phyloP scores from a whole-genome alignment of 495 filamentous ascomycete genomes.

The Thermochaetoides thermophila region DNA sequence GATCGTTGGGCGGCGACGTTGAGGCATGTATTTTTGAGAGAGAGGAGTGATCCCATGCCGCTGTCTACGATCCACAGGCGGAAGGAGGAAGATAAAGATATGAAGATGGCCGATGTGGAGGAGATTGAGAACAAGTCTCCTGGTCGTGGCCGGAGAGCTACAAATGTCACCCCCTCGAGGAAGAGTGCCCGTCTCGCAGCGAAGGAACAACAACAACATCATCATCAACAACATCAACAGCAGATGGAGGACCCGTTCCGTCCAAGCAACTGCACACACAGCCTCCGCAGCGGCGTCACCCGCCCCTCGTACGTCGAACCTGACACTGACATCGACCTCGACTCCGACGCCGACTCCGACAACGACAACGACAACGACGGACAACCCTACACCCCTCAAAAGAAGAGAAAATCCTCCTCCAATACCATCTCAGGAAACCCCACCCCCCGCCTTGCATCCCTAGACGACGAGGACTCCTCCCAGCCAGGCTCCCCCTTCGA shows the following conservation, averaged over 20 bases:
- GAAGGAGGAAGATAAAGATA: neutral
- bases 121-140: neutral
- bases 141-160: neutral
- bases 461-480: neutral
- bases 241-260: too few species aligned
- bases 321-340: conserved; percentile 24
- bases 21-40: conserved; percentile 47
- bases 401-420: too few species aligned
- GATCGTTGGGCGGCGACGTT: conserved; percentile 56
- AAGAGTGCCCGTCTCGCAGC: conserved; percentile 14
- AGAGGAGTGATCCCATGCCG: conserved; percentile 33
- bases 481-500: neutral
- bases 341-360: conserved; percentile 2
- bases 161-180: conserved; percentile 3
- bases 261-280: conserved; percentile 13
- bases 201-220: too few species aligned
- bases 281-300: conserved; percentile 4
- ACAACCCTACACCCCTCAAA: too few species aligned
- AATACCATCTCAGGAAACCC: too few species aligned
- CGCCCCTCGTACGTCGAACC: conserved; percentile 18
- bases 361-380: neutral
- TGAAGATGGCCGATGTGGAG: neutral
- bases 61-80: conserved; percentile 15
- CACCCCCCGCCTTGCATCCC: too few species aligned
- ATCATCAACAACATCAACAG: too few species aligned